Evolutionary conservation across 1,139 yeast species (phyloP).

Genomic region (Saccharomyces pastorianus): DNA sequence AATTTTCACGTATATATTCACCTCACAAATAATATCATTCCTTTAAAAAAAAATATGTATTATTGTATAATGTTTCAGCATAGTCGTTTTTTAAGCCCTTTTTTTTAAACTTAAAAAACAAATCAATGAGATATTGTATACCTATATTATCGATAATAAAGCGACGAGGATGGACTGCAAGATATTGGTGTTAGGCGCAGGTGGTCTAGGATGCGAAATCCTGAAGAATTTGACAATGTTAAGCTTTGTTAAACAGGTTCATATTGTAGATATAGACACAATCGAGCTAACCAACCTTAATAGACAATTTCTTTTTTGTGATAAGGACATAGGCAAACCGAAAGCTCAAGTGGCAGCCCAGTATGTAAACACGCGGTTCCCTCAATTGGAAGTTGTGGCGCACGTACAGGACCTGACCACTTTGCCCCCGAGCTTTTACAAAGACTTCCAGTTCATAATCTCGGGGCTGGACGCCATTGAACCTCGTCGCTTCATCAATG

Average conservation of each 20-base stretch:
- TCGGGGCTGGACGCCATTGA: conserved; percentile 89
- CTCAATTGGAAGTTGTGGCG: conserved; percentile 38
- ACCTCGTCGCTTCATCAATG: conserved; percentile 89
- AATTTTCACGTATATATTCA: neutral
- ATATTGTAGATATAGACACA: conserved; percentile 91
- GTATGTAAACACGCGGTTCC: conserved; percentile 36
- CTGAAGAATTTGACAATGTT: conserved; percentile 72
- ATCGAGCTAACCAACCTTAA: conserved; percentile 85
- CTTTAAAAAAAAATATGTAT: neutral
- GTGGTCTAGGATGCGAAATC: conserved; percentile 93
- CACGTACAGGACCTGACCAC: conserved; percentile 69
- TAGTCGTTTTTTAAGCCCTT: neutral
- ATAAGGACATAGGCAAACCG: conserved; percentile 64
- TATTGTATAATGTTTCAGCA: neutral
- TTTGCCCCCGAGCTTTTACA: conserved; percentile 54
- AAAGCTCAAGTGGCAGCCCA: conserved; percentile 77
- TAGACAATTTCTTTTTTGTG: conserved; percentile 78
- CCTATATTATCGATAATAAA: neutral
- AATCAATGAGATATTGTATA: neutral
- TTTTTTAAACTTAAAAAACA: neutral
- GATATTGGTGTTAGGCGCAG: conserved; percentile 74
- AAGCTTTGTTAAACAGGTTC: conserved; percentile 59
- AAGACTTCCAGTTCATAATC: conserved; percentile 61
- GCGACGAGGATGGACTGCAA: conserved; percentile 13
- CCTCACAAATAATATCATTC: neutral